phyloP scores from a whole-genome alignment of 495 filamentous ascomycete species.

The Aspergillus bridgeri region DNA sequence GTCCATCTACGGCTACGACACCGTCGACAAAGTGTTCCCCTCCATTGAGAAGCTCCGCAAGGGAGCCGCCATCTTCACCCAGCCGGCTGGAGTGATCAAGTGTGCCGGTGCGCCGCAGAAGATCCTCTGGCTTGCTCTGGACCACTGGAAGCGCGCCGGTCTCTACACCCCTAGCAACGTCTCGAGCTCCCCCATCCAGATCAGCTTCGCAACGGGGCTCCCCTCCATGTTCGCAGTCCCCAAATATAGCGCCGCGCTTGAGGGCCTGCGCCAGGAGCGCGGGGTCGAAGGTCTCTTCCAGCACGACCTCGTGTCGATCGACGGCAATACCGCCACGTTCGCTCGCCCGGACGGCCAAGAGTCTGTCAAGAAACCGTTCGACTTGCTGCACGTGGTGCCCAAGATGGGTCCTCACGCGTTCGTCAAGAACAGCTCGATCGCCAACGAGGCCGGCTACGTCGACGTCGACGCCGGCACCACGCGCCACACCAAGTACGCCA shows the following conservation, averaged over 20 bases:
- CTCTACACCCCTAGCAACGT: constrained; percentile 48
- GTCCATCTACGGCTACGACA: constrained; percentile 62
- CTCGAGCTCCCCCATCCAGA: constrained; percentile 49
- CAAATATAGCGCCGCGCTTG: constrained; percentile 61
- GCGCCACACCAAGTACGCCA: constrained; percentile 59
- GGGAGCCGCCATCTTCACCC: constrained; percentile 65
- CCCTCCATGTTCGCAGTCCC: constrained; percentile 66
- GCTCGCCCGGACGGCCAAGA: constrained; percentile 40
- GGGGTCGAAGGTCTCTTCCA: constrained; percentile 64
- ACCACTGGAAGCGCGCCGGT: constrained; percentile 60
- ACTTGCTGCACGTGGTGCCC: constrained; percentile 57
- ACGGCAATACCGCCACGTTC: constrained; percentile 56
- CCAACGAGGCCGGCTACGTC: constrained; percentile 60
- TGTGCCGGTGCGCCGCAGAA: constrained; percentile 71
- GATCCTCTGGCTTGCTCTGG: constrained; percentile 67
- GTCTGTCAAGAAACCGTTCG: constrained; percentile 51
- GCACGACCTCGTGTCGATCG: constrained; percentile 60
- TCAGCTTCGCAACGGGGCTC: constrained; percentile 60
- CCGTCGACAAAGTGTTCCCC: constrained; percentile 54
- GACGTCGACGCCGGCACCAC: constrained; percentile 60
- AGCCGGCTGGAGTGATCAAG: constrained; percentile 63
- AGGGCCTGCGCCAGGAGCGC: constrained; percentile 58
- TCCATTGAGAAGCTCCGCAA: constrained; percentile 52
- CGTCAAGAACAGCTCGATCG: constrained; percentile 54
- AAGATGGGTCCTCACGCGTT: constrained; percentile 62